Base-by-base conservation (phyloP, 108 stramenopile genomes). In the Nannochloropsis gaditana region DNA sequence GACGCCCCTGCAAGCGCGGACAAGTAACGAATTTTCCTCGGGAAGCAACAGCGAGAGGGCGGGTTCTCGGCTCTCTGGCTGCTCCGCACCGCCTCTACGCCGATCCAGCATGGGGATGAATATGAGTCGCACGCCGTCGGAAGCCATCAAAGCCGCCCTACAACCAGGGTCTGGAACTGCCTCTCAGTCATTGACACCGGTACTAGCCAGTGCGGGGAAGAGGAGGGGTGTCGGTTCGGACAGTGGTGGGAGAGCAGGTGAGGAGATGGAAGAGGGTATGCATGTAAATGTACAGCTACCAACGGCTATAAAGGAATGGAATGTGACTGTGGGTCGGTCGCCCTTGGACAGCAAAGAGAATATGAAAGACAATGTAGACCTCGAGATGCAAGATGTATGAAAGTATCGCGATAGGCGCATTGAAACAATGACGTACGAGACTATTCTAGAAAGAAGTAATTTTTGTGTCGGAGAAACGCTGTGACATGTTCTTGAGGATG, bases 241-340 rank as follows among this genome's bases (percentile, higher is more conserved):
- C 19, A n/a, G 59, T n/a, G 59, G 59, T 15, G 6, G 59, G 59
- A n/a, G 59, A 73, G 59, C 19, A 73, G 2, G 59, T 15, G 6
- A 6, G 59, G 59, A 6, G 6, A 73, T 10, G 15, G 59, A 73
- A n/a, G 3, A n/a, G 19, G 6, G n/a, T 15, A 73, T 15, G 59
- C 59, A 73, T 3, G 59, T 73, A 6, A 73, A 73, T 73, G 59
- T 73, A n/a, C 19, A 73, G 59, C 6, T 73, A 6, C 59, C 59
- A n/a, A n/a, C 59, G 59, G 59, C 59, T 0, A 73, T 73, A n/a
- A 73, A 73, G 59, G 8, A 15, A n/a, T 73, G 59, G 59, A 73
- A 73, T 73, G 59, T 73, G 59, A 73, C 59, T 73, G 59, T 73
- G 59, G 59, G 59, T 15, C 15, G 59, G 59, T 73, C 59, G 59